Percentiles rank a stretch among this genome's conserved stretches.
Evolutionary conservation across 2,329 filamentous ascomycete genomes (phyloP).

Genomic region (Elsinoe arachidis): DNA sequence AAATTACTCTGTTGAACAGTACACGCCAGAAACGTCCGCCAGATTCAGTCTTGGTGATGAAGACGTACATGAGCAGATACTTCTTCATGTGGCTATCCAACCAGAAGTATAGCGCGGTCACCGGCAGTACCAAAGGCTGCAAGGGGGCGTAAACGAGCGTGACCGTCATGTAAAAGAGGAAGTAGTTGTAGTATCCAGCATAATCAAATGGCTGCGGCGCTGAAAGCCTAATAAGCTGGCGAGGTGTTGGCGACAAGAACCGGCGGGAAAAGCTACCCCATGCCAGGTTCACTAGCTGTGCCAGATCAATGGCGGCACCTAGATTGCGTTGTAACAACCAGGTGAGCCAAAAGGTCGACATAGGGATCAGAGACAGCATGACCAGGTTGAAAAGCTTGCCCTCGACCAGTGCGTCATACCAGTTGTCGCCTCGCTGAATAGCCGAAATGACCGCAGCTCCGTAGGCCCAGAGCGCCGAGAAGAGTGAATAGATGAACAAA

Average conservation of each 20-base stretch:
- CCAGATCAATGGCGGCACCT: constrained; percentile 87
- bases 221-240: constrained; percentile 84
- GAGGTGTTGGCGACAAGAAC: constrained; percentile 78
- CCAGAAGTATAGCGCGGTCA: constrained; percentile 80
- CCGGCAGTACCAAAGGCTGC: constrained; percentile 78
- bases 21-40: constrained; percentile 89
- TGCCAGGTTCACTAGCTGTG: constrained; percentile 75
- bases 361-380: constrained; percentile 66
- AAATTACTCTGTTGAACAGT: constrained; percentile 85
- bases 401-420: constrained; percentile 60
- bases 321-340: constrained; percentile 89
- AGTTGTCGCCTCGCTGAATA: constrained; percentile 47
- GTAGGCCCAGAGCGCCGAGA: constrained; percentile 72
- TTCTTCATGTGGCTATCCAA: constrained; percentile 90
- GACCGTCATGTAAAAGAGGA: constrained; percentile 87
- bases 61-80: constrained; percentile 84
- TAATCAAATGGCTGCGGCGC: constrained; percentile 92
- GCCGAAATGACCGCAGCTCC: constrained; percentile 55
- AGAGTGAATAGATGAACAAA: constrained; percentile 84
- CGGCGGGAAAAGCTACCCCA: constrained; percentile 78
- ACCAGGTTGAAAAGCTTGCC: constrained; percentile 55
- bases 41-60: constrained; percentile 93
- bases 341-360: constrained; percentile 89
- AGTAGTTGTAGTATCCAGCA: constrained; percentile 96
- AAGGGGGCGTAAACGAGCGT: constrained; percentile 75